These are phyloP conservation scores for Trichophyton simii DNA, from an alignment of 2,329 filamentous ascomycete species.

Conservation along the genomic window DNA sequence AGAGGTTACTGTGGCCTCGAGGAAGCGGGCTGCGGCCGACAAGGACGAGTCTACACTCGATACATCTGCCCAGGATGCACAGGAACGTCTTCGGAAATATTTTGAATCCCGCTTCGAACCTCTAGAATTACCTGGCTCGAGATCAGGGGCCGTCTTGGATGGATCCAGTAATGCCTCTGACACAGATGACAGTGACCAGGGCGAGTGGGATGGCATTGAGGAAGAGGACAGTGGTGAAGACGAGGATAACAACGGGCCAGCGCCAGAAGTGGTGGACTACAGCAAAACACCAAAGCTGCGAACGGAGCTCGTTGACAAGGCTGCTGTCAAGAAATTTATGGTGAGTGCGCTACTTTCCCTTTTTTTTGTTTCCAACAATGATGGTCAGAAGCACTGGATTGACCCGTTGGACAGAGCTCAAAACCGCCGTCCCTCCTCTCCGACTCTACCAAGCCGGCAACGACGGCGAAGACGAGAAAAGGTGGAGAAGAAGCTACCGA, in stretches of 20 bases:
- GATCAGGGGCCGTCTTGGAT: conserved; percentile 12
- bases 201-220: conserved; percentile 53
- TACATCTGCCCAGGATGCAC: conserved; percentile 41
- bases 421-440: conserved; percentile 38
- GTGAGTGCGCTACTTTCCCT: conserved; percentile 29
- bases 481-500: conserved; percentile 37
- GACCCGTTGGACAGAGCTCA: conserved; percentile 19
- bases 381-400: background rate
- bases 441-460: conserved; percentile 7
- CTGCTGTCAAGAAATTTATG: conserved; percentile 69
- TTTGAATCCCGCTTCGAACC: conserved; percentile 85
- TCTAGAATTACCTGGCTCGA: conserved; percentile 35
- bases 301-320: conserved; percentile 39
- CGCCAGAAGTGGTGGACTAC: conserved; percentile 53
- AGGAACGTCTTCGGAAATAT: conserved; percentile 66
- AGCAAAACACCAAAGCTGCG: conserved; percentile 21
- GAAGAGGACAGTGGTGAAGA: conserved; percentile 30
- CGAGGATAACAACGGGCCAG: conserved; percentile 18
- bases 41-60: conserved; percentile 17
- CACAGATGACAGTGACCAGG: conserved; percentile 17
- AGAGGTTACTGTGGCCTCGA: conserved; percentile 23
- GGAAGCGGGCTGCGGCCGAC: conserved; percentile 15
- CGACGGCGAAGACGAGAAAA: conserved; percentile 35
- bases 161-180: conserved; percentile 10
- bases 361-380: background rate